phyloP scores from a whole-genome alignment of 148 eudicot species.

The Suaeda aralocaspica region DNA sequence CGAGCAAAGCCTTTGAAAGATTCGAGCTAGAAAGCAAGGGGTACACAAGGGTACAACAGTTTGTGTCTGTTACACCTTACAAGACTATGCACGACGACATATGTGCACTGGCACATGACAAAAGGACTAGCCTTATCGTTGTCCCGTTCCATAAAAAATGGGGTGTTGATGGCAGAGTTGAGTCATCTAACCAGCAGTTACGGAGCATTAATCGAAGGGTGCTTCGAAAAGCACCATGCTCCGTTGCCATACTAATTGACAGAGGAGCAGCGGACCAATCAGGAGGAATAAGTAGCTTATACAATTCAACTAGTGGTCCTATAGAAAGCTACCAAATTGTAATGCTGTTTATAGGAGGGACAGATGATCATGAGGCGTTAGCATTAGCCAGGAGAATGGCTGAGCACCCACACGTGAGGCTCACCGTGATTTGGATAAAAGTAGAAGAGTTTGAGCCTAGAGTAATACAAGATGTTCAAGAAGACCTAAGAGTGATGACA shows the following conservation, averaged over 20 bases:
- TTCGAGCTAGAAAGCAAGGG: slow-evolving; percentile 25
- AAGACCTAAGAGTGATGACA: slow-evolving; percentile 25
- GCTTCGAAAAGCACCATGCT: slow-evolving; percentile 35
- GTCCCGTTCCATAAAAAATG: slow-evolving; percentile 29
- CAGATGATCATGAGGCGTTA: slow-evolving; percentile 39
- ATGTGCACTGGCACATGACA: slow-evolving; percentile 30
- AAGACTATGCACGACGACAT: slow-evolving; percentile 36
- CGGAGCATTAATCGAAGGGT: slow-evolving; percentile 28
- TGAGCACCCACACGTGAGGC: slow-evolving; percentile 24
- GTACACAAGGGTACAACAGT: slow-evolving; percentile 24
- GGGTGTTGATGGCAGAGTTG: slow-evolving; percentile 21
- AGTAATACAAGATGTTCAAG: slow-evolving; percentile 1
- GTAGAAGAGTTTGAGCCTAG: neutral
- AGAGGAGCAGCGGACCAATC: neutral
- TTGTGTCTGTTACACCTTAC: slow-evolving; percentile 28
- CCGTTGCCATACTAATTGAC: slow-evolving; percentile 34
- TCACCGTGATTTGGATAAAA: slow-evolving; percentile 30
- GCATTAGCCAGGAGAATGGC: slow-evolving; percentile 26
- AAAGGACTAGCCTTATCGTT: slow-evolving; percentile 25
- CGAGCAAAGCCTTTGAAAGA: slow-evolving; percentile 23
- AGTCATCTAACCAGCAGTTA: slow-evolving; percentile 12
- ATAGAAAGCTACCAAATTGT: slow-evolving; percentile 18
- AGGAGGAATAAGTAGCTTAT: neutral
- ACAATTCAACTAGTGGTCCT: neutral
- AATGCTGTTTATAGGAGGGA: slow-evolving; percentile 35